Evolutionary conservation across 257 asterid species (phyloP).

Genomic region (Solanum gandarillasii): DNA sequence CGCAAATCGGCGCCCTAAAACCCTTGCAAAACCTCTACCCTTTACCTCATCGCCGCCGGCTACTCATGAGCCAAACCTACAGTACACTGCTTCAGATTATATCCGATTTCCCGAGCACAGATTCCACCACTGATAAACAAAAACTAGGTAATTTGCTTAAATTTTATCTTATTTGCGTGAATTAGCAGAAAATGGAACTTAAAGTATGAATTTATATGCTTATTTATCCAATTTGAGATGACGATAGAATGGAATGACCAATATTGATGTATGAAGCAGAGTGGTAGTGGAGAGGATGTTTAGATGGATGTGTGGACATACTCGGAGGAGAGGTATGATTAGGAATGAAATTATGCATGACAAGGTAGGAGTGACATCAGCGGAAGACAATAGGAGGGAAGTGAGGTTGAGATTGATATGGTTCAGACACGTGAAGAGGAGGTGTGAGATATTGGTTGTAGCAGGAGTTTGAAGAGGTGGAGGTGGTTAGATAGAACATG

Average conservation of each 20-base stretch:
- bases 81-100: conserved; percentile 25
- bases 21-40: conserved; percentile 9
- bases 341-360: background rate
- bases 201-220: background rate
- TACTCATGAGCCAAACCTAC: conserved; percentile 52
- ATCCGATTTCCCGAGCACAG: conserved; percentile 23
- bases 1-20: conserved; percentile 16
- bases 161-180: background rate
- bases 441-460: background rate
- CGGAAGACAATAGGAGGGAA: background rate
- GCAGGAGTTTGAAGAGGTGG: background rate
- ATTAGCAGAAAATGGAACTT: background rate
- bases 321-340: background rate
- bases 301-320: background rate
- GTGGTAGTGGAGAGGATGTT: background rate
- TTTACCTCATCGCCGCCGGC: conserved; percentile 32
- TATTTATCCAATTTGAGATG: background rate
- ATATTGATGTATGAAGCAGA: background rate
- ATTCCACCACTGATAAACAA: conserved; percentile 2
- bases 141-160: conserved; percentile 26
- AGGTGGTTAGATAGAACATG: background rate
- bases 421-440: background rate
- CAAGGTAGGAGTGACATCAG: background rate
- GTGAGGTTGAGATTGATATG: background rate
- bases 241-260: background rate